A percentile compares a stretch with the other conserved stretches of the same genome.
phyloP scores from a whole-genome alignment of 768 basidiomycete genomes.

The Pisolithus albus region DNA sequence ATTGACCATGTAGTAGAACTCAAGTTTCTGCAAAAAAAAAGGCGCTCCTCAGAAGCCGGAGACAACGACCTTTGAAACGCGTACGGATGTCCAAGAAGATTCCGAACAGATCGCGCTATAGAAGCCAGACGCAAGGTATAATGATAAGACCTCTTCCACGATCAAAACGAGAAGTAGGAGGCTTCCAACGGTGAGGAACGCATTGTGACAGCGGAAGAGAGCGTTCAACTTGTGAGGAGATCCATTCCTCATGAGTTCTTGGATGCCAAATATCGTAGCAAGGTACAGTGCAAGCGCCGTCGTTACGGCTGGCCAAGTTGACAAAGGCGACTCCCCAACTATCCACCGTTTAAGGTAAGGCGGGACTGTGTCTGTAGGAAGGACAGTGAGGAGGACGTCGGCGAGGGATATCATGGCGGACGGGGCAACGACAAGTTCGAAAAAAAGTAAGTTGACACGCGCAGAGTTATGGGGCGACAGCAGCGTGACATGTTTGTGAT shows the following conservation, averaged over 20 bases:
- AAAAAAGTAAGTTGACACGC: slow-evolving; percentile 9
- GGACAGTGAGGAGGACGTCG: slow-evolving; percentile 55
- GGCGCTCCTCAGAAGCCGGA: slow-evolving; percentile 1
- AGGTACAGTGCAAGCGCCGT: slow-evolving; percentile 74
- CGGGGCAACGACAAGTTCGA: slow-evolving; percentile 16
- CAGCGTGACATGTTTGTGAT: slow-evolving; percentile 23
- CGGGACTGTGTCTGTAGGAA: slow-evolving; percentile 41
- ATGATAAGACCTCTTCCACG: slow-evolving; percentile 85
- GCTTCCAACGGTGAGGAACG: slow-evolving; percentile 80
- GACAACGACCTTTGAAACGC: slow-evolving; percentile 26
- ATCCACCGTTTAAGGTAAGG: slow-evolving; percentile 42
- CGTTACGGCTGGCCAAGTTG: slow-evolving; percentile 58
- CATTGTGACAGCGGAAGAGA: slow-evolving; percentile 88
- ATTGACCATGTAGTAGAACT: slow-evolving; percentile 98
- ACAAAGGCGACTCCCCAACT: slow-evolving; percentile 51
- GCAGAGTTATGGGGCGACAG: slow-evolving; percentile 23
- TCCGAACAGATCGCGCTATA: slow-evolving; percentile 75
- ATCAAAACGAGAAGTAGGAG: slow-evolving; percentile 81
- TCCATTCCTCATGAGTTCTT: slow-evolving; percentile 75
- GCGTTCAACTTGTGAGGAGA: slow-evolving; percentile 68
- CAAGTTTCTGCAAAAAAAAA: slow-evolving; percentile 55
- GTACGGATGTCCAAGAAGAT: slow-evolving; percentile 80
- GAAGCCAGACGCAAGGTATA: slow-evolving; percentile 61
- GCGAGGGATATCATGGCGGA: slow-evolving; percentile 64
- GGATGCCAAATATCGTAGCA: slow-evolving; percentile 78